phyloP scores from a whole-genome alignment of 345 rosid genomes.

The Turnera subulata region DNA sequence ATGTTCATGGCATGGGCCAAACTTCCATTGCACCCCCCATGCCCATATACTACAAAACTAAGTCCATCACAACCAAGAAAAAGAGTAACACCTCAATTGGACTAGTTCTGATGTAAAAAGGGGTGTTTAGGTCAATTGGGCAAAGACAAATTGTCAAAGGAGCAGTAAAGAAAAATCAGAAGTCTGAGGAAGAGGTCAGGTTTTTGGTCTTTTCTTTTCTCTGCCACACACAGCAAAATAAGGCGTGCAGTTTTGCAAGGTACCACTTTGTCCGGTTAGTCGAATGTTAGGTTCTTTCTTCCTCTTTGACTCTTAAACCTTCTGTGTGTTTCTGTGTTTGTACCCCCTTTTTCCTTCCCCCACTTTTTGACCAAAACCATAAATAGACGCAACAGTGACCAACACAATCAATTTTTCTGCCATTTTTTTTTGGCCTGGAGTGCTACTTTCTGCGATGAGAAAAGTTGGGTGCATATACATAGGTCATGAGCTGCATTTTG shows the following conservation, averaged over 20 bases:
- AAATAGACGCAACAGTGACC: too few relatives aligned
- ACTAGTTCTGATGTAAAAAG: neutral
- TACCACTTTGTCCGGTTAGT: conserved; percentile 37
- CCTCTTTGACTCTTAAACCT: conserved; percentile 26
- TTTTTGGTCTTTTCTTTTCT: neutral
- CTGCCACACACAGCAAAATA: neutral
- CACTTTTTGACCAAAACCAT: conserved; percentile 24
- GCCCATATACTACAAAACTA: too few relatives aligned
- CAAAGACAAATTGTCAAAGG: conserved; percentile 30
- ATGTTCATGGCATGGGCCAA: too few relatives aligned
- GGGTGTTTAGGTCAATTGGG: conserved; percentile 10
- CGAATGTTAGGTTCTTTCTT: conserved; percentile 13
- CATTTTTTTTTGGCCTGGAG: too few relatives aligned
- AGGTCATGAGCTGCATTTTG: too few relatives aligned
- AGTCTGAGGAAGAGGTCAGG: neutral
- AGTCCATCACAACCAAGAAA: too few relatives aligned
- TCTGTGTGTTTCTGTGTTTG: neutral
- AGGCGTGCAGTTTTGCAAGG: conserved; percentile 34
- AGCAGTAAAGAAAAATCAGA: neutral
- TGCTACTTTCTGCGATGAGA: too few relatives aligned
- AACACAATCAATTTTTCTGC: too few relatives aligned
- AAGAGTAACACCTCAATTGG: neutral
- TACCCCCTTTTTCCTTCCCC: conserved; percentile 11
- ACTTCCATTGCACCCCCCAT: too few relatives aligned
- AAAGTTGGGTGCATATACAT: too few relatives aligned